phyloP scores from a whole-genome alignment of 2,329 filamentous ascomycete species.

The Diaporthe ilicicola region DNA sequence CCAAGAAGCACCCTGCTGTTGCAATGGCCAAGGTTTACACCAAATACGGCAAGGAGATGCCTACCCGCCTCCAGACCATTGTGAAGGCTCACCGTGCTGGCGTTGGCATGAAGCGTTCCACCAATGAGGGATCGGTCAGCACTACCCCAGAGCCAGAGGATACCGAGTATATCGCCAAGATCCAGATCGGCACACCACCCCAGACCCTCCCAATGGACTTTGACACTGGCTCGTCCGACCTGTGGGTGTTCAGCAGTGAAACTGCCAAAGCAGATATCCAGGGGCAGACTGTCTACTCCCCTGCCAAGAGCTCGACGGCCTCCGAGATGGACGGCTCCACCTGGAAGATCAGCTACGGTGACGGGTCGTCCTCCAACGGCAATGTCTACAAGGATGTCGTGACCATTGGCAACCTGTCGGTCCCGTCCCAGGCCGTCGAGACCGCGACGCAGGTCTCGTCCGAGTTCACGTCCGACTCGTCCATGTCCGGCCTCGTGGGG shows the following conservation, averaged over 20 bases:
- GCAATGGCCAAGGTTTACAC: conserved; percentile 34
- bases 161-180: conserved; percentile 28
- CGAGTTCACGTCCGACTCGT: conserved; percentile 32
- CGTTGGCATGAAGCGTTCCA: conserved; percentile 26
- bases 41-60: conserved; percentile 34
- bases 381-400: conserved; percentile 42
- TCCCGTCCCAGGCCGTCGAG: conserved; percentile 38
- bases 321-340: conserved; percentile 35
- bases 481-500: conserved; percentile 33
- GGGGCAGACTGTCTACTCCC: conserved; percentile 40
- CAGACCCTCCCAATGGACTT: conserved; percentile 54
- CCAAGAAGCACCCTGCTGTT: conserved; percentile 34
- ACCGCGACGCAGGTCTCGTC: conserved; percentile 37
- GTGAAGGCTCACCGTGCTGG: conserved; percentile 32
- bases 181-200: conserved; percentile 36
- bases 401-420: conserved; percentile 38
- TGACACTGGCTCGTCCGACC: conserved; percentile 56
- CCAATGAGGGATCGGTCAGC: conserved; percentile 23
- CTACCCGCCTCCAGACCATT: conserved; percentile 28
- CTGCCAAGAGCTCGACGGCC: conserved; percentile 38
- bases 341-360: conserved; percentile 43
- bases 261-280: conserved; percentile 33
- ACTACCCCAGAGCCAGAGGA: conserved; percentile 18
- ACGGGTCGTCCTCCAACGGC: conserved; percentile 40
- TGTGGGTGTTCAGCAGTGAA: conserved; percentile 42